A percentile compares a stretch with the other conserved stretches of the same genome.
Conservation (phyloP, 441 rosid species). For the Bocquillonia castaneifolia region DNA sequence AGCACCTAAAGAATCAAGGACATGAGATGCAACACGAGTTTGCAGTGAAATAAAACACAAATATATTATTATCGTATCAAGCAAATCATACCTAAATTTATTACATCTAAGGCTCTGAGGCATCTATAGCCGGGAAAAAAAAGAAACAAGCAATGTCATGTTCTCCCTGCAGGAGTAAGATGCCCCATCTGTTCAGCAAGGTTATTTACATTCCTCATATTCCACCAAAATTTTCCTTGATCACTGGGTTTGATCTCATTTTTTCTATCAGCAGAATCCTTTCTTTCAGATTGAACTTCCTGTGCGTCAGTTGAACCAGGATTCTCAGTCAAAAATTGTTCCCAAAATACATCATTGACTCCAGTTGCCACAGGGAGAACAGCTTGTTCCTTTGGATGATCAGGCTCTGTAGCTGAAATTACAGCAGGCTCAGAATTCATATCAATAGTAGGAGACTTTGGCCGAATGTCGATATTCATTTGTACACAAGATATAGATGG, state of each 20-base stretch:
- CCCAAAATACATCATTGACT: slow-evolving; percentile 85
- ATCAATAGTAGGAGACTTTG: slow-evolving; percentile 61
- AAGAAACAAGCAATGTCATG: slow-evolving; percentile 36
- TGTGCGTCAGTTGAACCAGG: slow-evolving; percentile 63
- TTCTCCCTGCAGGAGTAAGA: slow-evolving; percentile 72
- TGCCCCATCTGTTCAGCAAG: slow-evolving; percentile 77
- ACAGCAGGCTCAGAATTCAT: slow-evolving; percentile 75
- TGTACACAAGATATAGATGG: slow-evolving; percentile 50
- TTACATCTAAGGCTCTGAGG: slow-evolving; percentile 26
- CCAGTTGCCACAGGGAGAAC: slow-evolving; percentile 46
- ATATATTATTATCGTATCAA: slow-evolving; percentile 26
- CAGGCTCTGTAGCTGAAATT: slow-evolving; percentile 31
- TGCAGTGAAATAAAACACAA: slow-evolving; percentile 11
- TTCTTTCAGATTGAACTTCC: slow-evolving; percentile 68
- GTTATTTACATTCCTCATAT: slow-evolving; percentile 55
- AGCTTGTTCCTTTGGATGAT: slow-evolving; percentile 35
- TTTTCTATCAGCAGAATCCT: slow-evolving; percentile 43
- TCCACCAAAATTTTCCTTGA: slow-evolving; percentile 60
- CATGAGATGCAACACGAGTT: slow-evolving; percentile 6
- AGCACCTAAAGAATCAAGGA: slow-evolving; percentile 3
- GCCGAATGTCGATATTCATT: slow-evolving; percentile 40
- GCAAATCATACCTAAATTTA: slow-evolving; percentile 35
- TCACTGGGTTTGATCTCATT: slow-evolving; percentile 47
- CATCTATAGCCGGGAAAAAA: slow-evolving; percentile 30
- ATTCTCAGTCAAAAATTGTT: slow-evolving; percentile 84